These are phyloP conservation scores for Cicer pinnatifidum DNA, from an alignment of 306 rosid species.

Conservation along the genomic window DNA sequence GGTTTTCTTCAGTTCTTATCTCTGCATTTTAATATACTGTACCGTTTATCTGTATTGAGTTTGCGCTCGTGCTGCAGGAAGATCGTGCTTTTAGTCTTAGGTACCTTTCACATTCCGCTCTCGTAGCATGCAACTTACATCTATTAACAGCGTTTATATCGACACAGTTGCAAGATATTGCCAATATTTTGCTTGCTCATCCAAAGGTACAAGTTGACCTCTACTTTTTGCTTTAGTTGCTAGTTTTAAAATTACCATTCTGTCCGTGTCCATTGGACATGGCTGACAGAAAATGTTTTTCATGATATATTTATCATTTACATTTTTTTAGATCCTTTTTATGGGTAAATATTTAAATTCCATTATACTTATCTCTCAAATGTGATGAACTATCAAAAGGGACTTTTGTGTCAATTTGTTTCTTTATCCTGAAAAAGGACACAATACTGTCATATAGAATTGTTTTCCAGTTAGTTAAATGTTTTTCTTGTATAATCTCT, in stretches of 20 bases:
- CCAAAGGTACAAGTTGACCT: conserved; percentile 68
- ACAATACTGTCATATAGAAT: conserved; percentile 37
- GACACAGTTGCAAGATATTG: conserved; percentile 83
- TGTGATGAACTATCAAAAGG: conserved; percentile 17
- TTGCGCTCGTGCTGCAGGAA: conserved; percentile 68
- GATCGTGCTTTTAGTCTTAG: conserved; percentile 51
- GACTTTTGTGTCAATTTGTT: conserved; percentile 26
- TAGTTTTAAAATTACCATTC: conserved; percentile 24
- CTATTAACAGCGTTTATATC: conserved; percentile 77
- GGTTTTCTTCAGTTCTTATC: conserved; percentile 58
- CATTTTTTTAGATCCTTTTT: conserved; percentile 13
- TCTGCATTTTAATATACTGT: conserved; percentile 42
- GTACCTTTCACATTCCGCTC: conserved; percentile 71
- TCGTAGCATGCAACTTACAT: conserved; percentile 77
- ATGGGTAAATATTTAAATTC: background rate
- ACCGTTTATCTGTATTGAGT: conserved; percentile 45
- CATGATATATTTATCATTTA: conserved; percentile 32
- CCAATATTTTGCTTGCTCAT: conserved; percentile 82
- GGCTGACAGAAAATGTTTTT: conserved; percentile 15
- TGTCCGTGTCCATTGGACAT: conserved; percentile 32
- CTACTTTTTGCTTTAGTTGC: conserved; percentile 37
- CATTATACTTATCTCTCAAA: conserved; percentile 15
- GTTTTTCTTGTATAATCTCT: background rate
- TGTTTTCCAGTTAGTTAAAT: conserved; percentile 27
- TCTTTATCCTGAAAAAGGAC: conserved; percentile 28